Percentiles rank a stretch among this genome's conserved stretches.
Conservation (phyloP, 148 eudicot species). For the Rhododendron griersonianum region DNA sequence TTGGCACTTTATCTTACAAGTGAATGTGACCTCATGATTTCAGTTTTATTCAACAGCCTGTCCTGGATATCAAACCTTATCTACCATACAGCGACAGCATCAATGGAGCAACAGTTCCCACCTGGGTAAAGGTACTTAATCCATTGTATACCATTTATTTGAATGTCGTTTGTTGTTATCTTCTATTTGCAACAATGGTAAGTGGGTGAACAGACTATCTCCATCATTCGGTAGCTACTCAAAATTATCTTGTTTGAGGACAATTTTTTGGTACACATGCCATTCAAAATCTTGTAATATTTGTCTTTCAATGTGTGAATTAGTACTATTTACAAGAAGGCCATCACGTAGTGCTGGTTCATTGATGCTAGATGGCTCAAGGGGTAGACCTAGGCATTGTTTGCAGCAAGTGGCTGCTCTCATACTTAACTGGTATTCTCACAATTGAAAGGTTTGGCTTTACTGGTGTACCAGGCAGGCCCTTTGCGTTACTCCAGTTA, state of each 20-base stretch:
- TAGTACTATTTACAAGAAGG: background rate
- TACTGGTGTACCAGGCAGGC: background rate
- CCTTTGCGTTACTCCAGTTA: background rate
- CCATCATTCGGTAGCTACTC: background rate
- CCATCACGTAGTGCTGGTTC: background rate
- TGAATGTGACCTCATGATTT: background rate
- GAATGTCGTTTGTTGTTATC: background rate
- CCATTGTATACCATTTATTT: background rate
- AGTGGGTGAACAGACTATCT: background rate
- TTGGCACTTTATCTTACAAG: background rate
- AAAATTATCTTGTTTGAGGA: background rate
- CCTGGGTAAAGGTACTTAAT: conserved; percentile 79
- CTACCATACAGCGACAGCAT: conserved; percentile 89
- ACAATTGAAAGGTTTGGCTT: background rate
- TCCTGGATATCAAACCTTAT: conserved; percentile 92
- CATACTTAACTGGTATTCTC: background rate
- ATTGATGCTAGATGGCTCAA: background rate
- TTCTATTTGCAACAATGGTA: background rate
- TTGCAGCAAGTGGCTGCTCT: background rate
- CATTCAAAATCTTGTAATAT: background rate
- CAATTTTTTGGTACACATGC: background rate
- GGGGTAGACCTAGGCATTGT: background rate
- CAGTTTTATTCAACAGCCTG: conserved; percentile 51
- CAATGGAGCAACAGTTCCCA: conserved; percentile 61
- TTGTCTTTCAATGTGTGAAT: conserved; percentile 4